Base-by-base conservation (phyloP, 192 early-diverging fungal genomes). In the Coemansia sp. region DNA sequence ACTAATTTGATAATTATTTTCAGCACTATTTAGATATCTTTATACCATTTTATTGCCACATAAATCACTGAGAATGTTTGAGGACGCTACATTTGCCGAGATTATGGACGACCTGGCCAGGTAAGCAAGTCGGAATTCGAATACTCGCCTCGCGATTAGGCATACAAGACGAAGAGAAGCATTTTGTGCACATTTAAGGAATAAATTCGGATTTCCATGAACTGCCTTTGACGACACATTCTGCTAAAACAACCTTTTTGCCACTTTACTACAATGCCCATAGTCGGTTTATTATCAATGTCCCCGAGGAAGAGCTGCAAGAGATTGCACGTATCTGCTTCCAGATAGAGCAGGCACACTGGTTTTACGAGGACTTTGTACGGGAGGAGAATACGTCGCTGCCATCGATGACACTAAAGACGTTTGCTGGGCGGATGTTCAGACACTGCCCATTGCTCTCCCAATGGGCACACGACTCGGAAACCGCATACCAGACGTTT, bases 351-450 rank as follows among this genome's bases (percentile, higher is more conserved):
- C 94, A 94, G 77, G 97, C 97, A 9, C 94, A 96, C 71, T 99
- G 97, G 97, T 98, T 92, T 78, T 99, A 98, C 79, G 94, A 95
- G 70, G 97, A 99, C 77, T 97, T 97, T 86, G 86, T 95, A n/a
- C 87, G 95, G 59, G 93, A 94, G 68, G 73, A 89, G 55, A 90
- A 91, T 63, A 86, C 90, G 20, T 81, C 86, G 21, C 75, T 97
- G 42, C 94, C 93, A 7, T 90, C 90, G 3, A 92, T 93, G 64
- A 86, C 89, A 48, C 87, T 97, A 31, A 97, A 92, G 69, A 89
- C 84, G 34, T 94, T 94, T 79, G 89, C 90, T 3, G 85, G 83
- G n/a, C 72, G 77, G 66, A 89, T 97, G 77, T 95, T 99, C 69
- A 84, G 87, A 63, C 92, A 95, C 66, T 96, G 95, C 66, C 94